phyloP scores from a whole-genome alignment of 352 stramenopile genomes.

The Albugo candida region DNA sequence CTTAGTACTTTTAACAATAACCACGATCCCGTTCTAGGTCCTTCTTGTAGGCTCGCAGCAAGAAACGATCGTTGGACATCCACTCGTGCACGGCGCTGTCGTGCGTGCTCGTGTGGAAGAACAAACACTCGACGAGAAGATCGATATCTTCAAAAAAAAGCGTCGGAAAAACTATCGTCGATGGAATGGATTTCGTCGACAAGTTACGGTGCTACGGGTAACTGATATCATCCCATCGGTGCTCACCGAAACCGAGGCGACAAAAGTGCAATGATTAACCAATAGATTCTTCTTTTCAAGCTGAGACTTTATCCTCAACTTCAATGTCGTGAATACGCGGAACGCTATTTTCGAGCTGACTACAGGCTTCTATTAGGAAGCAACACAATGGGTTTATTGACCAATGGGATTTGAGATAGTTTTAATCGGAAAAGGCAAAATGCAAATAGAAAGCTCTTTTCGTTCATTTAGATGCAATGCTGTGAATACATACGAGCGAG shows the following conservation, averaged over 20 bases:
- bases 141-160: conserved; percentile 83
- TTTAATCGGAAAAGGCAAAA: too few relatives aligned
- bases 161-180: conserved; percentile 79
- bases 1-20: not conserved
- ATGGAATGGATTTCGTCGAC: conserved; percentile 73
- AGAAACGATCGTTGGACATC: conserved; percentile 60
- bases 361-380: too few relatives aligned
- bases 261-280: not conserved
- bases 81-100: conserved; percentile 42
- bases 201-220: conserved; percentile 72
- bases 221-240: conserved; percentile 36
- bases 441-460: too few relatives aligned
- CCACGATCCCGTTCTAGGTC: conserved; percentile 15
- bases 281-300: not conserved
- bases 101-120: conserved; percentile 69
- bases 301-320: too few relatives aligned
- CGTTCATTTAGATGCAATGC: too few relatives aligned
- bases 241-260: too few relatives aligned
- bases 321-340: too few relatives aligned
- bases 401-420: too few relatives aligned
- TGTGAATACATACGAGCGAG: too few relatives aligned
- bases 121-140: conserved; percentile 74
- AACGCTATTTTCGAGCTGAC: too few relatives aligned
- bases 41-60: conserved; percentile 67
- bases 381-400: too few relatives aligned